phyloP scores from a whole-genome alignment of 2,329 filamentous ascomycete species.

The Exophiala mesophila region DNA sequence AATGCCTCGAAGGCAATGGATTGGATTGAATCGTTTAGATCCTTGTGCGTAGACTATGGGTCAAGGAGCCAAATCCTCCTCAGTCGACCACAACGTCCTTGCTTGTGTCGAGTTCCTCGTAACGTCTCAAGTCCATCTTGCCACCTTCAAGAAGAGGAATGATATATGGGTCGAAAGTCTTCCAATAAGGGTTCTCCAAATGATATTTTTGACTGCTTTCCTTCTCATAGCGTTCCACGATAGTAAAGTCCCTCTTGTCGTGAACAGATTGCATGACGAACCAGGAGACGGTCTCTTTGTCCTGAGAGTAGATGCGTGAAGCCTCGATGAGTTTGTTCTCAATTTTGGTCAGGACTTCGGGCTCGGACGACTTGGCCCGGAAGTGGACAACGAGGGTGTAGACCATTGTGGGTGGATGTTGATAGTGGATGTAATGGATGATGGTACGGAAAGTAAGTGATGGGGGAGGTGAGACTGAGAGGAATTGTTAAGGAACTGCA shows the following conservation, averaged over 20 bases:
- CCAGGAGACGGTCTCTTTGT: constrained; percentile 67
- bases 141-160: constrained; percentile 58
- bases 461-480: too few species aligned
- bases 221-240: constrained; percentile 67
- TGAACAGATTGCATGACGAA: constrained; percentile 71
- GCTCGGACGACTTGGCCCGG: constrained; percentile 62
- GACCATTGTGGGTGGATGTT: too few species aligned
- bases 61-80: too few species aligned
- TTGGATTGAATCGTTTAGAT: too few species aligned
- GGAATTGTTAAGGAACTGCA: too few species aligned
- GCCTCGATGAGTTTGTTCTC: constrained; percentile 70
- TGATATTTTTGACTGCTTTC: constrained; percentile 62
- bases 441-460: too few species aligned
- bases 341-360: constrained; percentile 60
- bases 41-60: too few species aligned
- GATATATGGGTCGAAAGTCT: constrained; percentile 66
- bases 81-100: constrained; percentile 22
- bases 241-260: constrained; percentile 66
- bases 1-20: too few species aligned
- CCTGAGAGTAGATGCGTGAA: constrained; percentile 65
- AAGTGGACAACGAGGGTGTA: constrained; percentile 39
- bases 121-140: constrained; percentile 64
- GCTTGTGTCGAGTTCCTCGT: constrained; percentile 60
- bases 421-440: too few species aligned
- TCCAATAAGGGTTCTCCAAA: constrained; percentile 66